Evolutionary conservation across 257 asterid genomes (phyloP).

Genomic region (Solanum commersonii): DNA sequence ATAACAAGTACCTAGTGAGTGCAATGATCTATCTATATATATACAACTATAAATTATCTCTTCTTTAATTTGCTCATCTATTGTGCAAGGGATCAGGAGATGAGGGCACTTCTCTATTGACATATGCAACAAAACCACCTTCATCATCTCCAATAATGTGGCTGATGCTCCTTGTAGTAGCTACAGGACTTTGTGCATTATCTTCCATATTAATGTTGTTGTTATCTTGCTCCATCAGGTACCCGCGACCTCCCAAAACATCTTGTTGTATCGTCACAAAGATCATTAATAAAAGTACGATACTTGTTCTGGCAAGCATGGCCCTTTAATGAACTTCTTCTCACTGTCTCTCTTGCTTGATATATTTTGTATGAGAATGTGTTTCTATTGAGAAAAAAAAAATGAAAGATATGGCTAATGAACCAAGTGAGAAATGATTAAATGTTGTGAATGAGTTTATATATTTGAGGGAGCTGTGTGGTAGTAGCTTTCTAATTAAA

Average conservation of each 20-base stretch:
- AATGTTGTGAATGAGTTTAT: background rate
- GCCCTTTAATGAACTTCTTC: background rate
- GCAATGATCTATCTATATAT: background rate
- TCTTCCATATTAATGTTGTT: background rate
- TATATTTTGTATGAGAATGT: background rate
- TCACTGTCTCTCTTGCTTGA: background rate
- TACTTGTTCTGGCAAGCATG: conserved; percentile 8
- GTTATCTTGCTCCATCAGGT: background rate
- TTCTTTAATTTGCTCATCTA: background rate
- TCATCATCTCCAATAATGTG: background rate
- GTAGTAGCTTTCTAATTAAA: background rate
- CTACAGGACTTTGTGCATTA: background rate
- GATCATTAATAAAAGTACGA: background rate
- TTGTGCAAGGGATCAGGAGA: conserved; percentile 38
- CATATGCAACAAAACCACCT: conserved; percentile 21
- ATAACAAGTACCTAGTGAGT: background rate
- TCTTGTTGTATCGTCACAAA: conserved; percentile 1
- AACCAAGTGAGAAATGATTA: background rate
- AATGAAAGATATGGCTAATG: background rate
- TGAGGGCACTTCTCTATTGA: conserved; percentile 34
- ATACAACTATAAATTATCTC: background rate
- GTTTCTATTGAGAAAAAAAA: no score
- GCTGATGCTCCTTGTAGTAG: background rate
- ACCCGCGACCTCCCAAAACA: conserved; percentile 16
- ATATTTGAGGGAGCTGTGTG: background rate